Evolutionary conservation across 2,329 filamentous ascomycete genomes (phyloP).

Genomic region (Gliomastix tumulicola): DNA sequence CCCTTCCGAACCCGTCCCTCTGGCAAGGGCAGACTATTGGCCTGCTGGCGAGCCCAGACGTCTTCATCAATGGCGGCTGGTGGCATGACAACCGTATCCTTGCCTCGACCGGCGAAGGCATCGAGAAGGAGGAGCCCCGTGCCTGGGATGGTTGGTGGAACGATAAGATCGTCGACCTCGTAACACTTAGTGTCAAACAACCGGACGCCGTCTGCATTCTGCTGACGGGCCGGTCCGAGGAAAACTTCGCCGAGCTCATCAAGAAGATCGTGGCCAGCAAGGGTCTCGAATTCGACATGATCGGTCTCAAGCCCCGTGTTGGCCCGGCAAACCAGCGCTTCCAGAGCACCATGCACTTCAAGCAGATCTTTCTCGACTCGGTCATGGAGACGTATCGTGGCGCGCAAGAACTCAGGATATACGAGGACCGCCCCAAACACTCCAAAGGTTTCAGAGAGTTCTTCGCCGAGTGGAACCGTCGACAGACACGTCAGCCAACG

Average conservation of each 20-base stretch:
- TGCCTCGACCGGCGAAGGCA: conserved; percentile 74
- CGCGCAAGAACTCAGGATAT: conserved; percentile 75
- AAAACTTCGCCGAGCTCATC: conserved; percentile 69
- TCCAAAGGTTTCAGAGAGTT: conserved; percentile 81
- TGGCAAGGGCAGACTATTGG: conserved; percentile 79
- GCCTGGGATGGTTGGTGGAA: conserved; percentile 98
- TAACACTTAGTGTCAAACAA: conserved; percentile 73
- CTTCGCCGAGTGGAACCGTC: conserved; percentile 68
- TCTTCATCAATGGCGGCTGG: conserved; percentile 82
- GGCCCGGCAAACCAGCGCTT: conserved; percentile 77
- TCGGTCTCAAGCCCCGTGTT: conserved; percentile 78
- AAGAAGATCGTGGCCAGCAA: conserved; percentile 74
- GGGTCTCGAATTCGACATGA: conserved; percentile 78
- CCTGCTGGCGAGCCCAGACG: conserved; percentile 66
- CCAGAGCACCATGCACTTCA: conserved; percentile 81
- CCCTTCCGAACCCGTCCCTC: conserved; percentile 79
- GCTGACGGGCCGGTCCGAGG: conserved; percentile 78
- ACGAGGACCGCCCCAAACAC: conserved; percentile 60
- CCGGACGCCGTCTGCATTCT: conserved; percentile 80
- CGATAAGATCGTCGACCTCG: conserved; percentile 76
- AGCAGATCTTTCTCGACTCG: conserved; percentile 74
- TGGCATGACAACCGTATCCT: conserved; percentile 92
- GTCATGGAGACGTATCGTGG: conserved; percentile 79
- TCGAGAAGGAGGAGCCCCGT: conserved; percentile 72
- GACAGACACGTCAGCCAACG: conserved; percentile 37